Evolutionary conservation across 768 basidiomycete genomes (phyloP).

Genomic region (Porpolomopsis calyptriformis): DNA sequence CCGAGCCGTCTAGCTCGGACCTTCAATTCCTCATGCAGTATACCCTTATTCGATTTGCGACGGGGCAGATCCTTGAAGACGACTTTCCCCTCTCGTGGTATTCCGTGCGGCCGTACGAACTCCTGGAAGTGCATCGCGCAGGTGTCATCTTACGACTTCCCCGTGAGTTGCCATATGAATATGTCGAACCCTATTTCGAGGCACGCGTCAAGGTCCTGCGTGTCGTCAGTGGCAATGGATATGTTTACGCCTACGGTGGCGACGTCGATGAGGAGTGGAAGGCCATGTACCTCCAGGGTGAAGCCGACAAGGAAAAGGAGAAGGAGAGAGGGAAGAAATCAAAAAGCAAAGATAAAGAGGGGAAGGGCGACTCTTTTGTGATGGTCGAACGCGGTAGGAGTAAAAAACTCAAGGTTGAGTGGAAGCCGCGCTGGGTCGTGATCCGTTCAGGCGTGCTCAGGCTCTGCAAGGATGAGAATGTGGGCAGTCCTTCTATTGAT

Average conservation of each 20-base stretch:
- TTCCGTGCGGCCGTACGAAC: constrained; percentile 47
- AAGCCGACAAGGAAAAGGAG: constrained; percentile 2
- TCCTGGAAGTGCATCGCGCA: constrained; percentile 55
- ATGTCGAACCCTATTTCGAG: constrained; percentile 51
- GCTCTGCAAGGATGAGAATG: constrained; percentile 43
- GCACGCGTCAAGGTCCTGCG: constrained; percentile 43
- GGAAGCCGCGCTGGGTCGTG: constrained; percentile 56
- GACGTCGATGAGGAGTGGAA: constrained; percentile 4
- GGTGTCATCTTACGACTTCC: constrained; percentile 33
- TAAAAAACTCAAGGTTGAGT: constrained; percentile 35
- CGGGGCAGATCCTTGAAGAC: constrained; percentile 62
- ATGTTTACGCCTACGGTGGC: constrained; percentile 2
- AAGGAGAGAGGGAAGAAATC: constrained; percentile 5
- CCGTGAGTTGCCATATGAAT: constrained; percentile 22
- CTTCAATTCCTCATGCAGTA: constrained; percentile 21
- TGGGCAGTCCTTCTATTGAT: constrained; percentile 20
- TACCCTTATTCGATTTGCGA: constrained; percentile 53
- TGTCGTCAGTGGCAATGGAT: constrained; percentile 23
- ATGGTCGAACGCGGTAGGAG: background rate
- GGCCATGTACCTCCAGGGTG: background rate
- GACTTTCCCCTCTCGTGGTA: constrained; percentile 49
- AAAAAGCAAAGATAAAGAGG: constrained; percentile 1
- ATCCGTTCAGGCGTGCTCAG: constrained; percentile 46
- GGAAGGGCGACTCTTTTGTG: background rate
- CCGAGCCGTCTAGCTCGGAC: background rate